Base-by-base conservation (phyloP, 169 alveolate genomes). In the Eimeria maxima region DNA sequence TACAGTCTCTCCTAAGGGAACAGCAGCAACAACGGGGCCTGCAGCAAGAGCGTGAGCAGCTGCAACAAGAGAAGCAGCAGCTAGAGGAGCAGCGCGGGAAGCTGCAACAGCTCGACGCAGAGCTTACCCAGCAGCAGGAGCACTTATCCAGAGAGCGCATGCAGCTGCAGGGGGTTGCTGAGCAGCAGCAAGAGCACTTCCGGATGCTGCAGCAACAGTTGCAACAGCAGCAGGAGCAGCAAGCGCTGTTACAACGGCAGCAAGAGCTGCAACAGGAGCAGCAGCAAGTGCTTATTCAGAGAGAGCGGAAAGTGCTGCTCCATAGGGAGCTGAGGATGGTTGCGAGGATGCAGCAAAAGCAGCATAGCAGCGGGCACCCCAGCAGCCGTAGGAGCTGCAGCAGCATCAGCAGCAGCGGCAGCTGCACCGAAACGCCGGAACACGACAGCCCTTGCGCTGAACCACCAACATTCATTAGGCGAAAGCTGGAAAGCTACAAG, bases 211-310 rank as follows among this genome's bases (percentile, higher is more conserved):
- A 83, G 91, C 91, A 83, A 29, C 91, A 83, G 74, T 76, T 83
- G 91, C 91, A 83, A 76, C 71, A 83, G 91, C 91, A 83, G 91
- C 91, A 83, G 45, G 76, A 83, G 91, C 91, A 83, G 91, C 91
- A 47, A n/a, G 91, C 76, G 55, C 74, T 83, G 76, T n/a, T 83
- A 29, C 91, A 83, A n/a, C 57, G 55, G 47, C 91, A 83, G 76
- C 91, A 83, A 55, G 57, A 55, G 76, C 76, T 42, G 76, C 91
- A 83, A 55, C 91, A 83, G 74, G 57, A 83, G 53, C 91, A 83
- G 91, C 91, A 83, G 91, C 91, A 83, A 55, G 91, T 83, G 53
- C 74, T 83, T 13, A 18, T 55, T 20, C 91, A 83, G 27, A 63
- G 74, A 6, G 91, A 83, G 27, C 91, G 91, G 18, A 83, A 83